These are phyloP conservation scores for Santalum album DNA, from an alignment of 164 flowering plant species.

Conservation along the genomic window DNA sequence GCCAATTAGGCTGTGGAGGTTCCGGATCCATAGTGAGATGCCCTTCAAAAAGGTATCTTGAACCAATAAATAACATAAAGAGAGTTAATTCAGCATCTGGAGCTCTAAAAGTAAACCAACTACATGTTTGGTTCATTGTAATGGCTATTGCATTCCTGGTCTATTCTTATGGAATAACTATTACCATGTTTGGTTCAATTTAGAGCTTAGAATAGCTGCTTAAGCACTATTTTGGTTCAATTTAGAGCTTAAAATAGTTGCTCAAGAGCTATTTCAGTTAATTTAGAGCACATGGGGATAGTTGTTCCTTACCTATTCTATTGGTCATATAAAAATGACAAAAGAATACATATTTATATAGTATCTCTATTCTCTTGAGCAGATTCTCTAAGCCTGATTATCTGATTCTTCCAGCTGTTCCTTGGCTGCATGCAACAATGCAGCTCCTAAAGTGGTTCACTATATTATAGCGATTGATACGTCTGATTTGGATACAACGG, in stretches of 20 bases:
- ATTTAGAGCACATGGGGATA: too few relatives aligned
- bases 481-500: too few relatives aligned
- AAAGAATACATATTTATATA: not conserved
- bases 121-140: too few relatives aligned
- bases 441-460: slow-evolving; percentile 49
- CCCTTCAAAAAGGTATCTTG: slow-evolving; percentile 88
- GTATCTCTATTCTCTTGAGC: slow-evolving; percentile 27
- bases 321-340: not conserved
- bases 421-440: slow-evolving; percentile 50
- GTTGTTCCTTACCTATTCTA: too few relatives aligned
- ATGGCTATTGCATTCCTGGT: too few relatives aligned
- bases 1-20: slow-evolving; percentile 83
- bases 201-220: too few relatives aligned
- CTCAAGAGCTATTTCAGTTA: too few relatives aligned
- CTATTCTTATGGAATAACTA: too few relatives aligned
- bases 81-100: not conserved
- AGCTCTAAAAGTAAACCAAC: not conserved
- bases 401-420: slow-evolving; percentile 46
- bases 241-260: too few relatives aligned
- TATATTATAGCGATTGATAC: too few relatives aligned
- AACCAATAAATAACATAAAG: slow-evolving; percentile 5
- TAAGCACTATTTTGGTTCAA: too few relatives aligned
- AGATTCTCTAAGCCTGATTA: slow-evolving; percentile 24
- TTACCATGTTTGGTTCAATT: too few relatives aligned
- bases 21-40: slow-evolving; percentile 92